Percentiles rank a stretch among this genome's conserved stretches.
Evolutionary conservation across 306 rosid species (phyloP).

Genomic region (Acacia crassicarpa): DNA sequence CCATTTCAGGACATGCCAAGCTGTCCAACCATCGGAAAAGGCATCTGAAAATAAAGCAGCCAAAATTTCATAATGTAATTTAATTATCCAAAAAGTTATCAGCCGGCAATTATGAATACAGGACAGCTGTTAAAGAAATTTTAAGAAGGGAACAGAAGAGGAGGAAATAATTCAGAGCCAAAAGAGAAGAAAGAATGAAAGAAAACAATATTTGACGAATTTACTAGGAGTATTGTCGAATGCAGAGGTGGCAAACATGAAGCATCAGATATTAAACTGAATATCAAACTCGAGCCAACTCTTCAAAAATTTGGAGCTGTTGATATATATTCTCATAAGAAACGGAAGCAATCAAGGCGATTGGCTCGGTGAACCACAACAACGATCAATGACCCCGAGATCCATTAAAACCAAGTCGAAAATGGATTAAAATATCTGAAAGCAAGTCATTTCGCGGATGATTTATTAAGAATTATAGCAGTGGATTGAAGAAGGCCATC

Average conservation of each 20-base stretch:
- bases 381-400: conserved; percentile 18
- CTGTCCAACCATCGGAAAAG: conserved; percentile 2
- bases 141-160: not conserved
- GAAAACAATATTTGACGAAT: not conserved
- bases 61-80: not conserved
- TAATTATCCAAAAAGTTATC: not conserved
- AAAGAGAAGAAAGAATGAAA: not conserved
- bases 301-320: not conserved
- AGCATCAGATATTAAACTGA: not conserved
- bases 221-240: not conserved
- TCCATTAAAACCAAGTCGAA: conserved; percentile 15
- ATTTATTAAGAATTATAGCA: not conserved
- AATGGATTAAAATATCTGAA: not conserved
- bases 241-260: not conserved
- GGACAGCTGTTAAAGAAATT: not conserved
- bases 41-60: conserved; percentile 15
- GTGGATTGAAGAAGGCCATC: not conserved
- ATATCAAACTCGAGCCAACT: not conserved
- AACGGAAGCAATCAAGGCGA: not conserved
- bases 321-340: not conserved
- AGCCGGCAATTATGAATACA: not conserved
- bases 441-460: not conserved
- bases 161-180: not conserved
- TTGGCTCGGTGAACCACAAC: not conserved
- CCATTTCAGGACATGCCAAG: conserved; percentile 11